phyloP scores from a whole-genome alignment of 2,329 filamentous ascomycete genomes.

The Exophiala xenobiotica region DNA sequence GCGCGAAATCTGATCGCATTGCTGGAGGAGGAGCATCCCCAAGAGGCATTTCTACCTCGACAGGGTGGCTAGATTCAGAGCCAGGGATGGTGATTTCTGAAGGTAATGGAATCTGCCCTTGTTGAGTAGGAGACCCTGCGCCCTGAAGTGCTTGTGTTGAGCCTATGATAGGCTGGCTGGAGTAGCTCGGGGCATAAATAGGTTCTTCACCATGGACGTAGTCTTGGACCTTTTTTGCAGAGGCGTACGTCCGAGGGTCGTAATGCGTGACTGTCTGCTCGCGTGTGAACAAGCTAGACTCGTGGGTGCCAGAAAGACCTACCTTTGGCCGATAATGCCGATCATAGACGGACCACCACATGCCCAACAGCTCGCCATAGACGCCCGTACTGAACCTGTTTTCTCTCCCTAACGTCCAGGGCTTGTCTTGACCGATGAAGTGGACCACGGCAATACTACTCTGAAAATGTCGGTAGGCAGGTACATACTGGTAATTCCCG shows the following conservation, averaged over 20 bases:
- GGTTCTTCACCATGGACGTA: slow-evolving; percentile 48
- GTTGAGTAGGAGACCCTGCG: slow-evolving; percentile 12
- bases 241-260: slow-evolving; percentile 15
- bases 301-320: neutral
- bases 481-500: slow-evolving; percentile 94
- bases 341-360: slow-evolving; percentile 96
- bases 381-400: slow-evolving; percentile 57
- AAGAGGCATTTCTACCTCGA: slow-evolving; percentile 44
- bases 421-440: slow-evolving; percentile 90
- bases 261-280: slow-evolving; percentile 15
- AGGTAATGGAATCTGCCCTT: slow-evolving; percentile 20
- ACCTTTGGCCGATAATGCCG: slow-evolving; percentile 63
- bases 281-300: neutral
- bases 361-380: slow-evolving; percentile 78
- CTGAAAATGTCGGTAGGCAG: slow-evolving; percentile 90
- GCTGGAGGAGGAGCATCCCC: slow-evolving; percentile 45
- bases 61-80: slow-evolving; percentile 10
- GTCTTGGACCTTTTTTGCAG: slow-evolving; percentile 38
- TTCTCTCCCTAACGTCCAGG: slow-evolving; percentile 70
- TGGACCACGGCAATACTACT: slow-evolving; percentile 86
- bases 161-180: no score
- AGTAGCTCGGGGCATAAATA: slow-evolving; percentile 35
- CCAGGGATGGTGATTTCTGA: slow-evolving; percentile 13
- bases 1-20: slow-evolving; percentile 43
- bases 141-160: neutral